Percentiles rank a stretch among this genome's conserved stretches.
These are phyloP conservation scores for Crucihimalaya himalaica DNA, from an alignment of 345 rosid species.

Conservation along the genomic window DNA sequence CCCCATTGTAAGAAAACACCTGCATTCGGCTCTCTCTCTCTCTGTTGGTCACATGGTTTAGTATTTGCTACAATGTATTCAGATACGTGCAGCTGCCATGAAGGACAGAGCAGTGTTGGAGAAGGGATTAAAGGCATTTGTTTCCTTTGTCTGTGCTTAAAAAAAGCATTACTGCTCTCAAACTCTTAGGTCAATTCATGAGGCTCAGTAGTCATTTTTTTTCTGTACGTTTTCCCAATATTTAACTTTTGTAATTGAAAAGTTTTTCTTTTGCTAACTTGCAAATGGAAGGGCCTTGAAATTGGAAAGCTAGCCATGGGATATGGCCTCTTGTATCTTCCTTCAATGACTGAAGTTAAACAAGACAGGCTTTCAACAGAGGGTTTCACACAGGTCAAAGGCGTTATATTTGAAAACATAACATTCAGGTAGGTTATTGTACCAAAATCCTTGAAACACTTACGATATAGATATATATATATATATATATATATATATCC, in stretches of 20 bases:
- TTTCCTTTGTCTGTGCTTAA: slow-evolving; percentile 81
- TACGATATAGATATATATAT: no score
- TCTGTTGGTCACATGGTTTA: no score
- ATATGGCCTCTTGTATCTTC: slow-evolving; percentile 73
- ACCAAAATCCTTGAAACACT: no score
- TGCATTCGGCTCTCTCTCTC: neutral
- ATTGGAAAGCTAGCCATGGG: slow-evolving; percentile 93
- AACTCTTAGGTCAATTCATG: slow-evolving; percentile 60
- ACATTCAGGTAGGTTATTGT: slow-evolving; percentile 50
- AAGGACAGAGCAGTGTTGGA: slow-evolving; percentile 82
- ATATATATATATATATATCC: no score
- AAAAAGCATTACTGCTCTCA: slow-evolving; percentile 84
- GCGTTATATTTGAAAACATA: slow-evolving; percentile 60
- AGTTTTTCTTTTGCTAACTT: neutral
- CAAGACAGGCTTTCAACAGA: slow-evolving; percentile 50
- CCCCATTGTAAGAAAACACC: slow-evolving; percentile 54
- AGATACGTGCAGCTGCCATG: slow-evolving; percentile 67
- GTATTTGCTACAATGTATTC: slow-evolving; percentile 21
- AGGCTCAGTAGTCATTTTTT: no score
- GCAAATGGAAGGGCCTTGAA: slow-evolving; percentile 77
- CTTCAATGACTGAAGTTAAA: slow-evolving; percentile 80
- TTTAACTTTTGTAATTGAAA: neutral
- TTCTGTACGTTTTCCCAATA: no score
- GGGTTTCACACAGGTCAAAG: slow-evolving; percentile 67
- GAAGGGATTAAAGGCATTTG: slow-evolving; percentile 85